phyloP scores from a whole-genome alignment of 306 rosid species.

The Begonia loranthoides region DNA sequence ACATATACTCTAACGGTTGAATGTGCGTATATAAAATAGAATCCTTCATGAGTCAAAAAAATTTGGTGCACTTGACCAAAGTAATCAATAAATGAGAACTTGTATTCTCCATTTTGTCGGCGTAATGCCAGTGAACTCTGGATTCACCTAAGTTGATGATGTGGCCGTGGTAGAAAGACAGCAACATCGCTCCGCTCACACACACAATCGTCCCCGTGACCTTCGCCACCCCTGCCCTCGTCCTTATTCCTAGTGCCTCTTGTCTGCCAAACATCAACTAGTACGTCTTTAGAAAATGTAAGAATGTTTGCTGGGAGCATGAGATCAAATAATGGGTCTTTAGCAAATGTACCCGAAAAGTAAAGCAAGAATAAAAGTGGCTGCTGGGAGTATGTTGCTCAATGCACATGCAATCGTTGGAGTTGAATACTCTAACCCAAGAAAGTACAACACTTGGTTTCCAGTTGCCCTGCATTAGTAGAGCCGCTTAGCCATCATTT shows the following conservation, averaged over 20 bases:
- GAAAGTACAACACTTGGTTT: conserved; percentile 47
- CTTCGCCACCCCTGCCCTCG: conserved; percentile 35
- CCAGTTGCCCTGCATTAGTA: conserved; percentile 45
- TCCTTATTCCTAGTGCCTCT: conserved; percentile 43
- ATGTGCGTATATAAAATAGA: too few relatives aligned
- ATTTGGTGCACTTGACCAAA: too few relatives aligned
- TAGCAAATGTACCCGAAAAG: conserved; percentile 60
- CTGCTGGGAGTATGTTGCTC: conserved; percentile 72
- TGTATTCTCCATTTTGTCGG: conserved; percentile 16
- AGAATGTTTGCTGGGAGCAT: not conserved
- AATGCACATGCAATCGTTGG: conserved; percentile 63
- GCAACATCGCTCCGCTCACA: conserved; percentile 58
- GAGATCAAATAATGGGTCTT: conserved; percentile 23
- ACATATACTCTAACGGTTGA: too few relatives aligned
- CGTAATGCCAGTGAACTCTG: conserved; percentile 57
- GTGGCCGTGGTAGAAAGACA: conserved; percentile 75
- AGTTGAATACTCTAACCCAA: conserved; percentile 47
- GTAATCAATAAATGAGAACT: too few relatives aligned
- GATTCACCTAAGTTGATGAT: conserved; percentile 35
- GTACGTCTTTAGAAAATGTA: not conserved
- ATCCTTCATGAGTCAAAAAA: too few relatives aligned
- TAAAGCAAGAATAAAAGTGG: conserved; percentile 68
- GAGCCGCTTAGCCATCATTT: too few relatives aligned
- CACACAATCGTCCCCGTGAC: conserved; percentile 51
- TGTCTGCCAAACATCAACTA: conserved; percentile 28